These are phyloP conservation scores for Vitrella brassicaformis DNA, from an alignment of 73 alveolate genomes.

Conservation along the genomic window DNA sequence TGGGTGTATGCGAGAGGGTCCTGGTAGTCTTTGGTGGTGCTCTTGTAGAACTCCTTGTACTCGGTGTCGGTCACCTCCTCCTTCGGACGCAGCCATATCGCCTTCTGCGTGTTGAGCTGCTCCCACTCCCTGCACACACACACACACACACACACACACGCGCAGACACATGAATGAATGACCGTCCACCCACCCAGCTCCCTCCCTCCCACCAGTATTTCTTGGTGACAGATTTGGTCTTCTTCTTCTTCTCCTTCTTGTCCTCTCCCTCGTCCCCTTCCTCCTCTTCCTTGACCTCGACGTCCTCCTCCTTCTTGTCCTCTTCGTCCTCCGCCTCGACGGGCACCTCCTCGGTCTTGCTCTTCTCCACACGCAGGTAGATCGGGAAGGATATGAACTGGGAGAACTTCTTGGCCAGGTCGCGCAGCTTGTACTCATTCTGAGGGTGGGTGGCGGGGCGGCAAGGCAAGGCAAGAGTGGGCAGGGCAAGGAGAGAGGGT, in stretches of 20 bases:
- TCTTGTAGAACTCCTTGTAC: constrained; percentile 85
- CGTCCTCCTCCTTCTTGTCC: constrained; percentile 58
- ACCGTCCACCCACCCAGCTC: constrained; percentile 84
- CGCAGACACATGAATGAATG: background rate
- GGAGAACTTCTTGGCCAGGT: constrained; percentile 84
- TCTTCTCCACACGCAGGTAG: constrained; percentile 74
- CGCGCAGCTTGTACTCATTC: constrained; percentile 65
- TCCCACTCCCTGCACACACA: constrained; percentile 64
- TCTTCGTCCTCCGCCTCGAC: constrained; percentile 70
- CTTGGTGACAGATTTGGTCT: constrained; percentile 56
- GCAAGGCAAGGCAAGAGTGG: no score
- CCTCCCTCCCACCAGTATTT: constrained; percentile 66
- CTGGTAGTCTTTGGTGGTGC: constrained; percentile 83
- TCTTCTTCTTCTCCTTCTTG: constrained; percentile 65
- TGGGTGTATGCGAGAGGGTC: constrained; percentile 93
- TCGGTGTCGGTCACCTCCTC: constrained; percentile 88
- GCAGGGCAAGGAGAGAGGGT: no score
- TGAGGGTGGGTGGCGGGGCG: no score
- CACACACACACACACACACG: background rate
- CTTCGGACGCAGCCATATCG: constrained; percentile 96
- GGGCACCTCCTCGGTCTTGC: constrained; percentile 26
- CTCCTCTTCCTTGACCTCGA: constrained; percentile 58
- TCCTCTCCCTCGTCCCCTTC: constrained; percentile 75
- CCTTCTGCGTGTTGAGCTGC: constrained; percentile 87
- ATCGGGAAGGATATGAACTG: constrained; percentile 96